phyloP scores from a whole-genome alignment of 1,284 basidiomycete species.

The Leccinum huronense region DNA sequence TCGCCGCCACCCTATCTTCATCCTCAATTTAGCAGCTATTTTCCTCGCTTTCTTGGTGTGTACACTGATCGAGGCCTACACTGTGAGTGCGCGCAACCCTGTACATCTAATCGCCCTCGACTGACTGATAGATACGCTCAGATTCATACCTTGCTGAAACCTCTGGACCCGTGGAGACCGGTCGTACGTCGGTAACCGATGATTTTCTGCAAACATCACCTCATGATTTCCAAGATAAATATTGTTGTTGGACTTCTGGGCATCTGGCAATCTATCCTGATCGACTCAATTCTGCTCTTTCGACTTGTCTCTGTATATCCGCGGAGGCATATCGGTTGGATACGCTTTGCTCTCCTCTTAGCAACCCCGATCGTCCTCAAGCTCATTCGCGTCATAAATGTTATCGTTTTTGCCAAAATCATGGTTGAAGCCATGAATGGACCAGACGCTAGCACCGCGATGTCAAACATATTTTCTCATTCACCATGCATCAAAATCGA shows the following conservation, averaged over 20 bases:
- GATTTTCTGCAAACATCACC: neutral
- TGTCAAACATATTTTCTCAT: neutral
- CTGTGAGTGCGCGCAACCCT: constrained; percentile 12
- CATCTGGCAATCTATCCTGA: constrained; percentile 27
- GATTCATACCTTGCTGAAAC: constrained; percentile 24
- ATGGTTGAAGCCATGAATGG: constrained; percentile 13
- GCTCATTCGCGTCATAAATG: constrained; percentile 18
- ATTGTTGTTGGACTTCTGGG: constrained; percentile 23
- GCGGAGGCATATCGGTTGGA: neutral
- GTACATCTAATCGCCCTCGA: neutral
- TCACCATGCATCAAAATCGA: constrained; percentile 31
- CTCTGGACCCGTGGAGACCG: constrained; percentile 8
- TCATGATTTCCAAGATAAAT: constrained; percentile 8
- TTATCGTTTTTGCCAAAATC: constrained; percentile 16
- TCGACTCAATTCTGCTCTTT: constrained; percentile 30
- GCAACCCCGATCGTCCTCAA: constrained; percentile 19
- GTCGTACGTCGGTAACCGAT: constrained; percentile 7
- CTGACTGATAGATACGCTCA: constrained; percentile 4
- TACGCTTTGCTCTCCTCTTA: constrained; percentile 13
- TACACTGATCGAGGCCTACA: constrained; percentile 14
- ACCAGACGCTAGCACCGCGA: neutral
- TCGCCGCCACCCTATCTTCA: constrained; percentile 23
- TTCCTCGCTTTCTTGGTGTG: constrained; percentile 22
- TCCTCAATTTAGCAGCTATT: constrained; percentile 23
- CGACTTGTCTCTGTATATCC: constrained; percentile 29